These are phyloP conservation scores for Chiua virens DNA, from an alignment of 768 basidiomycete species.

Conservation along the genomic window DNA sequence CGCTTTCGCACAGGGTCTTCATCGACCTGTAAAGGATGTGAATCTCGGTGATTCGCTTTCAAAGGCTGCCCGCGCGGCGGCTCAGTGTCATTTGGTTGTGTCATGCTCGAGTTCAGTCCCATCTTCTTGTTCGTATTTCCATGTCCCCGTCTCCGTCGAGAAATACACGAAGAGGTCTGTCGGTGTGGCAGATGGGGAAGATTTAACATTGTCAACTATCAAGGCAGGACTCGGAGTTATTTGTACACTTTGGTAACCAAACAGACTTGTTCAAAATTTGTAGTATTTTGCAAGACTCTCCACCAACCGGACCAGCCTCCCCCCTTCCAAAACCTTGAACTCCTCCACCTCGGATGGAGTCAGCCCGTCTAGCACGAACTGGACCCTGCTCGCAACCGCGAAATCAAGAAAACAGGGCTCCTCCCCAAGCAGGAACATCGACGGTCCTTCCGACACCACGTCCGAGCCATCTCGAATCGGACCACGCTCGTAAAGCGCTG, in stretches of 20 bases:
- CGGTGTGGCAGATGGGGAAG: no score
- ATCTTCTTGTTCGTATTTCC: no score
- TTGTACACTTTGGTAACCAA: no score
- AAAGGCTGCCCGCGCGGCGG: no score
- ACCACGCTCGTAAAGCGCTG: not conserved
- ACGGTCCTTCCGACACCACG: not conserved
- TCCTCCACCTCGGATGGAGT: conserved; percentile 5
- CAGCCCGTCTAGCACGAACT: conserved; percentile 13
- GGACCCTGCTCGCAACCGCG: conserved; percentile 15
- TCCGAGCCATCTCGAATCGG: not conserved
- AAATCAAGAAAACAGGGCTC: conserved; percentile 22
- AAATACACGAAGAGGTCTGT: no score
- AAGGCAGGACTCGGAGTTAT: no score
- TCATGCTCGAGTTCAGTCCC: no score
- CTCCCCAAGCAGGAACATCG: conserved; percentile 11
- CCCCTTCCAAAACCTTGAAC: conserved; percentile 9
- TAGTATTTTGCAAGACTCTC: conserved; percentile 18
- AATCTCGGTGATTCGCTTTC: no score
- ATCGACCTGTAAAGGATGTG: conserved; percentile 65
- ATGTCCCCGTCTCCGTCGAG: no score
- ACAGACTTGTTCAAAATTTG: no score
- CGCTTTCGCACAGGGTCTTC: conserved; percentile 86
- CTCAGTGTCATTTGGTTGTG: no score
- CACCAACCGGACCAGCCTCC: conserved; percentile 12
- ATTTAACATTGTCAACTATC: no score